Conservation (phyloP, 257 asterid genomes). For the Petrea volubilis region DNA sequence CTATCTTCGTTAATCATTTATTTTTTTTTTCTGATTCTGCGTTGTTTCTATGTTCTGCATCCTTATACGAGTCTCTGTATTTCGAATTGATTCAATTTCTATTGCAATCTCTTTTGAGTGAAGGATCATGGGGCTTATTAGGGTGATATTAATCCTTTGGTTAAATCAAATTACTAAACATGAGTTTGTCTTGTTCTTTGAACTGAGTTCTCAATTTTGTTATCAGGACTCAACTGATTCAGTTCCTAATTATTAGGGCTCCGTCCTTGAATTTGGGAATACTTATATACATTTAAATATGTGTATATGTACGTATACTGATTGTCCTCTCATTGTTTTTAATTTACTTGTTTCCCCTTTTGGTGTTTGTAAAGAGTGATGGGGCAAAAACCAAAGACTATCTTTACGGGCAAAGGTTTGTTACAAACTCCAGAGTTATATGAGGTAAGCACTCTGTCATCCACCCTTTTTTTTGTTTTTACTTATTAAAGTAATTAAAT, state of each 20-base stretch:
- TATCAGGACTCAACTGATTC: not conserved
- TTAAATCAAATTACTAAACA: not conserved
- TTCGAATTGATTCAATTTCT: too few relatives aligned
- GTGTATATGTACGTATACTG: not conserved
- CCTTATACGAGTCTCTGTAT: too few relatives aligned
- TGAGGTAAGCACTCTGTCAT: conserved; percentile 19
- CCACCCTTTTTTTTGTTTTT: not conserved
- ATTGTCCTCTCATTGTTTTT: not conserved
- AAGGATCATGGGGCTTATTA: too few relatives aligned
- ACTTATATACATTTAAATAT: too few relatives aligned
- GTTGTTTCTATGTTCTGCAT: too few relatives aligned
- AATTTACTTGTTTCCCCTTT: not conserved
- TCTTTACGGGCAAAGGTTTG: conserved; percentile 30
- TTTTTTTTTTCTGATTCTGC: too few relatives aligned
- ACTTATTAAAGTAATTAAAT: too few relatives aligned
- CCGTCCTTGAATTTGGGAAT: too few relatives aligned
- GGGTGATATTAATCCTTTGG: too few relatives aligned
- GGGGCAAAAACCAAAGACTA: conserved; percentile 23
- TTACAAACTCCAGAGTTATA: conserved; percentile 44
- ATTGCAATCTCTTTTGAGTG: too few relatives aligned
- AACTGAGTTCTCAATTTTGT: not conserved
- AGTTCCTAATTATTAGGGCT: too few relatives aligned
- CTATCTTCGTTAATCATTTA: too few relatives aligned
- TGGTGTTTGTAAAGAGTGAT: conserved; percentile 25
- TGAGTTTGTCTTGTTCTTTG: not conserved